Conservation (phyloP, 2,329 filamentous ascomycete species). For the Trichoderma semiorbis region DNA sequence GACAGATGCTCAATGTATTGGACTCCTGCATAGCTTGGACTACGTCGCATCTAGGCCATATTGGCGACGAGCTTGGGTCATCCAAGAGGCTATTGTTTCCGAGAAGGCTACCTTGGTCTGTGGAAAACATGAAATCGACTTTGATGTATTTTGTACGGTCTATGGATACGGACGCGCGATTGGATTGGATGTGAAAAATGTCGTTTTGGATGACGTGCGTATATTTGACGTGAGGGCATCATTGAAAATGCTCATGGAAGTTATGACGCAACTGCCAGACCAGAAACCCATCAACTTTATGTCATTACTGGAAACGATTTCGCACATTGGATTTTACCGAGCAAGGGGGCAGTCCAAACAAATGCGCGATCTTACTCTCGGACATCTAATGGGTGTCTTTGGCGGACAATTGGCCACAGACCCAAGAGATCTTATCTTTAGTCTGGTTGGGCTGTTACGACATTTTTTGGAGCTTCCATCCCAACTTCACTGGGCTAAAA, state of each 20-base stretch:
- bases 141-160: not conserved
- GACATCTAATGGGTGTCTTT: not conserved
- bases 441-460: not conserved
- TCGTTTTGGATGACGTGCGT: not conserved
- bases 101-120: not conserved
- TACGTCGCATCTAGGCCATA: not conserved
- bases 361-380: not conserved
- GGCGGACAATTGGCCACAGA: not conserved
- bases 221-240: not conserved
- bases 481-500: not conserved
- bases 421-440: not conserved
- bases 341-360: not conserved
- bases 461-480: not conserved
- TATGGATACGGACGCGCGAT: not conserved
- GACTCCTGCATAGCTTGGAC: not conserved
- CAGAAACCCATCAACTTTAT: not conserved
- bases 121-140: not conserved
- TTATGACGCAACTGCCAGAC: fast-evolving
- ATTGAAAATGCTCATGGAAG: not conserved
- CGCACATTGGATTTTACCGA: not conserved
- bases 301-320: not conserved
- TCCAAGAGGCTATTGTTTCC: not conserved
- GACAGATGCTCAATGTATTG: not conserved
- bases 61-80: not conserved
- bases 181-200: not conserved